phyloP scores from a whole-genome alignment of 129 eudicot species.

The Centella asiatica region DNA sequence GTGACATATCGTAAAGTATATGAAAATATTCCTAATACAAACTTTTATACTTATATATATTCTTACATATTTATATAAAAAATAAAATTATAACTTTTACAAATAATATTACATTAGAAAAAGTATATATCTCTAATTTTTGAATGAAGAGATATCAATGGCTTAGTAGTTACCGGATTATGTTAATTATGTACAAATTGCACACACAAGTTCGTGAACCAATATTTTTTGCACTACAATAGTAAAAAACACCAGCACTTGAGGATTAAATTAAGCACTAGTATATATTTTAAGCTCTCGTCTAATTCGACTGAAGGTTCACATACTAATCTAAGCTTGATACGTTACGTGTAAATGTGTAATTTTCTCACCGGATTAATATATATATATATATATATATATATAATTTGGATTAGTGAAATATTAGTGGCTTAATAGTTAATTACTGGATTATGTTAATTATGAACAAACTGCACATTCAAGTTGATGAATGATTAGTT shows the following conservation, averaged over 20 bases:
- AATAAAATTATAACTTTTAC: not conserved
- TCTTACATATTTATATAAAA: not conserved
- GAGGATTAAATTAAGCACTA: not conserved
- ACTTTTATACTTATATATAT: too few species aligned
- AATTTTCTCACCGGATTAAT: too few species aligned
- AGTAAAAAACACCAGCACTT: not conserved
- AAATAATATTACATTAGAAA: not conserved
- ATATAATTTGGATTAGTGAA: not conserved
- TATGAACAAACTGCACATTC: not conserved
- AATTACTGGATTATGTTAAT: slow-evolving; percentile 5
- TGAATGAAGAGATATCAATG: slow-evolving; percentile 8
- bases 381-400: too few species aligned
- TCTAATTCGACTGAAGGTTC: too few species aligned
- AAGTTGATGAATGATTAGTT: slow-evolving; percentile 11
- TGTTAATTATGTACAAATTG: not conserved
- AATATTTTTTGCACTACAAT: not conserved
- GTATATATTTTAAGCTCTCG: too few species aligned
- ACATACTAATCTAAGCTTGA: too few species aligned
- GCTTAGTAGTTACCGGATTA: slow-evolving; percentile 10
- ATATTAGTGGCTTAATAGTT: slow-evolving; percentile 16
- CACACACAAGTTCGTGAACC: slow-evolving; percentile 9
- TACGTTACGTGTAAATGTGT: too few species aligned
- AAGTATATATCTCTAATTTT: not conserved
- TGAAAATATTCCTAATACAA: too few species aligned
- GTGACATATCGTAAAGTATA: too few species aligned